Evolutionary conservation across 805 yeast genomes (phyloP), one percentile per base, ranked within the genome.

Genomic region (Pichia thaimueangensis): DNA sequence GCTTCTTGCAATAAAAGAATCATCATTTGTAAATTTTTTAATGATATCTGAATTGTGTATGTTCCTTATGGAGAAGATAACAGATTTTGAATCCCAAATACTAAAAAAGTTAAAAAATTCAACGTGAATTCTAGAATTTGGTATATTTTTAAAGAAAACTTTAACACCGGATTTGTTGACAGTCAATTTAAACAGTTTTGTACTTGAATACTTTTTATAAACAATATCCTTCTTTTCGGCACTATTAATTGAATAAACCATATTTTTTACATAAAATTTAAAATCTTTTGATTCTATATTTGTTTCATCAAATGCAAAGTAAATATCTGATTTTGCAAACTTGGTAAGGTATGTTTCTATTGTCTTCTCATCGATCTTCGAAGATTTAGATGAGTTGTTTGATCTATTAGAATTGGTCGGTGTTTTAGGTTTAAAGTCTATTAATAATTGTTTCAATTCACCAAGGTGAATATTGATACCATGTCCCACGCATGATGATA

Each of bases 1-100:
- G 6, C 53, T 50, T 37, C 50, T 52, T 11, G 55, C 44, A 37
- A 57, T 33, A 24, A 52, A 56, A 8, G 50, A 19, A 22, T 51
- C 53, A 8, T 45, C 45, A n/a, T 30, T 30, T 2, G 49, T 36
- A 12, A 52, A 24, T 5, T 32, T 10, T 12, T 42, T 41, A 12
- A 53, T 47, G 13, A 33, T 43, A 1, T 37, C 50, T 6, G 30
- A 21, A 30, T 53, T 46, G n/a, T 45, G 28, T 2, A 42, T 43
- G 20, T 48, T 37, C 15, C 37, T 27, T 9, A 44, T 21, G 7
- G 46, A 40, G 15, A 29, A 33, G 13, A 46, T 17, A 21, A 43
- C 29, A 8, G 43, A 29, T 32, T 34, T 31, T 3, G 44, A 25
- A 32, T 50, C 49, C 36, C 40, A 33, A 16, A 48, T 32, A 32